Percentiles rank a stretch among this genome's conserved stretches.
These are phyloP conservation scores for Aspergillus puulaauensis DNA, from an alignment of 2,329 filamentous ascomycete species.

Conservation along the genomic window DNA sequence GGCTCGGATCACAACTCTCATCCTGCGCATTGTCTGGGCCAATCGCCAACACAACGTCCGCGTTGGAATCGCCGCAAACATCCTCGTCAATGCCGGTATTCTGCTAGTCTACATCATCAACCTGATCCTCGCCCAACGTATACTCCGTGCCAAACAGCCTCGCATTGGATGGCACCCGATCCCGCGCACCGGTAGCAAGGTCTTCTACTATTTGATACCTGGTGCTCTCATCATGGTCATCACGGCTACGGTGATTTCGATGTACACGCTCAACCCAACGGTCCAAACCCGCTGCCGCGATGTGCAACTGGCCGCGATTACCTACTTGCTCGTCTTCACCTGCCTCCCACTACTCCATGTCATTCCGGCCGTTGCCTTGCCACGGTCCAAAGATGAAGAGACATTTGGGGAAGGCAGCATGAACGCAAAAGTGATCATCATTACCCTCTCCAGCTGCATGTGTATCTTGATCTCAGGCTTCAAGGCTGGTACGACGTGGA, in stretches of 20 bases:
- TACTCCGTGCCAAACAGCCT: constrained; percentile 72
- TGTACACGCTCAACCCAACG: constrained; percentile 62
- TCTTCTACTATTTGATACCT: constrained; percentile 59
- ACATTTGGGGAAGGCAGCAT: constrained; percentile 68
- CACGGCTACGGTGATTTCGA: constrained; percentile 60
- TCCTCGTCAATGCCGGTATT: constrained; percentile 73
- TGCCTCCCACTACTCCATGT: constrained; percentile 66
- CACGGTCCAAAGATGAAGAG: constrained; percentile 46
- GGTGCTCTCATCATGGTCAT: constrained; percentile 67
- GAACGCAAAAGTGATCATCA: constrained; percentile 64
- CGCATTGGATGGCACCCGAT: constrained; percentile 65
- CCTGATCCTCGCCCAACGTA: constrained; percentile 71
- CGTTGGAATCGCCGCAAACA: constrained; percentile 58
- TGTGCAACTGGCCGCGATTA: constrained; percentile 63
- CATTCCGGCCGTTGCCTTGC: constrained; percentile 47
- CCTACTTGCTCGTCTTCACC: constrained; percentile 63
- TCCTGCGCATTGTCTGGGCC: constrained; percentile 59
- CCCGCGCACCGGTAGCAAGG: constrained; percentile 54
- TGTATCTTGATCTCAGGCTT: constrained; percentile 66
- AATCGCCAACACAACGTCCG: constrained; percentile 41
- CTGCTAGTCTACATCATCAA: constrained; percentile 76
- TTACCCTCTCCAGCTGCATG: constrained; percentile 59
- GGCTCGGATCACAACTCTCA: constrained; percentile 47
- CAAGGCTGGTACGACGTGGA: constrained; percentile 61
- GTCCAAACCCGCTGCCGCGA: constrained; percentile 56